Base-by-base conservation (phyloP, 2,329 filamentous ascomycete species). In the Fusarium camptoceras region DNA sequence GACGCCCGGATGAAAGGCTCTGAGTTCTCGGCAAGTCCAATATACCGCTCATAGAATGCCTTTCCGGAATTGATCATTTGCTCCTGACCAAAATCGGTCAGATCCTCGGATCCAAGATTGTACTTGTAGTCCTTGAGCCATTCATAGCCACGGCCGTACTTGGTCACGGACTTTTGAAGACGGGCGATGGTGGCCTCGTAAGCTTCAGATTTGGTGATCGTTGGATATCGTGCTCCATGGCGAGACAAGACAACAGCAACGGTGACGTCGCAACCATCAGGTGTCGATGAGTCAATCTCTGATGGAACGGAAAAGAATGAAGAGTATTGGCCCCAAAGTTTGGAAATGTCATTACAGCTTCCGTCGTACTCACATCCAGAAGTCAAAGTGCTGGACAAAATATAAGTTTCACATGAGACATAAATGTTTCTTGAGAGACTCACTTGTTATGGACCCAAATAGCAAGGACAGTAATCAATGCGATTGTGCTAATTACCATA, bases 291-390 rank as follows among this genome's bases (percentile, higher is more conserved):
- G 18, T 88, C 83, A 53, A 93, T 87, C 5, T 87, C 83, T 2
- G 91, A 94, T 9, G 89, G 86, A 0, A 94, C 90, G 2, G 90
- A 86, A 80, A 92, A 97, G 81, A 89, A 97, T 3, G 94, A 93
- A 20, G 93, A 92, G 79, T 97, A 97, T 78, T 95, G 94, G 59
- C 94, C 94, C 93, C 94, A 97, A 58, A 84, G 86, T 71, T 89
- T 88, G 46, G 91, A 85, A 31, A 86, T 78, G 6, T 86, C 79
- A 49, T 85, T 83, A 79, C 92, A 94, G 54, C 64, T 75, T 16
- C 71, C 78, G 18, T 73, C 67, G 8, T 55, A 55, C 50, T 79
- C 72, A 37, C 76, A 79, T 20, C 69, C 69, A 41, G 64, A 54
- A 5, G 68, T 59, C 10, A 66, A 41, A 22, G 60, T 58, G 24